A percentile compares a stretch with the other conserved stretches of the same genome.
These are phyloP conservation scores for Candida succiphila DNA, from an alignment of 805 yeast genomes.

Conservation along the genomic window DNA sequence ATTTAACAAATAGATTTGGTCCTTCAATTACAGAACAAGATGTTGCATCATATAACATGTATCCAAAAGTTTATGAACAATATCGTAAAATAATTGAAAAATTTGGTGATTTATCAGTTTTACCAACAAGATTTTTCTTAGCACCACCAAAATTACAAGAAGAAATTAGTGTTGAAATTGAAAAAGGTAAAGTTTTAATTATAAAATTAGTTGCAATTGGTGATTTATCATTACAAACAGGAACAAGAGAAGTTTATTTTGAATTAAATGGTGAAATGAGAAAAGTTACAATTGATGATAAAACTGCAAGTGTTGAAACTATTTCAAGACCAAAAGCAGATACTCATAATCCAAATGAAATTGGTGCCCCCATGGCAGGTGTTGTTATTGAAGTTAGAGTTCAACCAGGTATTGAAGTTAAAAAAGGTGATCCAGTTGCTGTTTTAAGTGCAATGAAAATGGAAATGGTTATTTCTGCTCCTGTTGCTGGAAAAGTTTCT, in stretches of 20 bases:
- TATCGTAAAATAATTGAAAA: constrained; percentile 63
- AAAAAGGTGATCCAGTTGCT: constrained; percentile 93
- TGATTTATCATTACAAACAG: constrained; percentile 75
- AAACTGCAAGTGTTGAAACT: constrained; percentile 75
- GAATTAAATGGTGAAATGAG: constrained; percentile 98
- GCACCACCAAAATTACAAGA: constrained; percentile 82
- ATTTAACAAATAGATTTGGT: constrained; percentile 70
- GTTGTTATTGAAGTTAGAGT: constrained; percentile 92
- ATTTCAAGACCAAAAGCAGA: constrained; percentile 88
- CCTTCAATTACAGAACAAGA: constrained; percentile 70
- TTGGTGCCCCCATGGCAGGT: constrained; percentile 99
- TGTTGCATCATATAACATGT: constrained; percentile 94
- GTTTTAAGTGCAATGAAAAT: constrained; percentile 97
- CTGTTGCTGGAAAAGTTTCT: constrained; percentile 75
- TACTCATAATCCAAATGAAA: constrained; percentile 75
- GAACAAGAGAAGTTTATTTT: constrained; percentile 92
- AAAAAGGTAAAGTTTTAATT: constrained; percentile 89
- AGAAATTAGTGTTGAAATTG: constrained; percentile 82
- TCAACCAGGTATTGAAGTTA: constrained; percentile 77
- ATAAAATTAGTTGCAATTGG: constrained; percentile 89
- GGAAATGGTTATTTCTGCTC: constrained; percentile 98
- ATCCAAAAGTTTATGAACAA: constrained; percentile 93
- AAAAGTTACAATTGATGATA: constrained; percentile 87
- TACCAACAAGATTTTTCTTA: constrained; percentile 88
- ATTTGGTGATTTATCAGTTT: constrained; percentile 87